A percentile compares a stretch with the other conserved stretches of the same genome.
Conservation (phyloP, 768 basidiomycete genomes). For the Leccinum pellstonianum region DNA sequence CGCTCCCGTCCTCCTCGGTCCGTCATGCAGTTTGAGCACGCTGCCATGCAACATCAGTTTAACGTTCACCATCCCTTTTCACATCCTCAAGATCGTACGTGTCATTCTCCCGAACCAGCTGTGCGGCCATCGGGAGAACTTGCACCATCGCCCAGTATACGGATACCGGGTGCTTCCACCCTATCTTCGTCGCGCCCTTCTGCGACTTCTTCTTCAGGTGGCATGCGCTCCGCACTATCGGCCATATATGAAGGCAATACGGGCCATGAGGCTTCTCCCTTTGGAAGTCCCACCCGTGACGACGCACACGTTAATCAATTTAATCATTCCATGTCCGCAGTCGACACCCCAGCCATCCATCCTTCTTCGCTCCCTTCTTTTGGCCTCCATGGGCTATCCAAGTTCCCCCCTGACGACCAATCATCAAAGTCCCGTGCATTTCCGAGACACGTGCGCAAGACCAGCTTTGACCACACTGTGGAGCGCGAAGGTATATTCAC, state of each 20-base stretch:
- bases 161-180: conserved; percentile 43
- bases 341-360: conserved; percentile 50
- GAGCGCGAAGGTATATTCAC: conserved; percentile 59
- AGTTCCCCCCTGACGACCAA: conserved; percentile 31
- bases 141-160: conserved; percentile 32
- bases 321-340: conserved; percentile 39
- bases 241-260: conserved; percentile 46
- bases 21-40: conserved; percentile 48
- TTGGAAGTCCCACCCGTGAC: conserved; percentile 36
- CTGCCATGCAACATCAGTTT: conserved; percentile 32
- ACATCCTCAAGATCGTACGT: conserved; percentile 23
- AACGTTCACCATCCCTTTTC: conserved; percentile 50
- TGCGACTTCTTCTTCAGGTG: conserved; percentile 41
- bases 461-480: conserved; percentile 93
- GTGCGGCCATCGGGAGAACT: conserved; percentile 23
- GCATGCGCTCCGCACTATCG: conserved; percentile 44
- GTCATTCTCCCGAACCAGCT: conserved; percentile 30
- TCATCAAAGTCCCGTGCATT: conserved; percentile 52
- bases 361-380: conserved; percentile 75
- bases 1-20: conserved; percentile 71
- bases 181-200: conserved; percentile 47
- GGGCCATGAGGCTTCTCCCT: conserved; percentile 35
- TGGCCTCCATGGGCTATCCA: conserved; percentile 60
- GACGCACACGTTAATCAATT: conserved; percentile 33
- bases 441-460: conserved; percentile 87